A percentile compares a stretch with the other conserved stretches of the same genome.
phyloP scores from a whole-genome alignment of 257 asterid genomes.

The Scutellaria baicalensis region DNA sequence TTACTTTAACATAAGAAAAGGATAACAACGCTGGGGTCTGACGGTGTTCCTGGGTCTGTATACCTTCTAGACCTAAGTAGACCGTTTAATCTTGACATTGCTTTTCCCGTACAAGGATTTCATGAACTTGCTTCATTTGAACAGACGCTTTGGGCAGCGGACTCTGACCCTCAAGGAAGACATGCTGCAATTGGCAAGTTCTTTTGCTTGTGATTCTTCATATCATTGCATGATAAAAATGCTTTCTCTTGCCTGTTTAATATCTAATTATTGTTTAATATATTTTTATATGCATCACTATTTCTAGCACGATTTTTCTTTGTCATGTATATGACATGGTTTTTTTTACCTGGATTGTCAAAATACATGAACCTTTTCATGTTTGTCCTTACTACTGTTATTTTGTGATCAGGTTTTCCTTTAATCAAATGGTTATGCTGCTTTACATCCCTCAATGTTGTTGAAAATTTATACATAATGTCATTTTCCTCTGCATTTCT shows the following conservation, averaged over 20 bases:
- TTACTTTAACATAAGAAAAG: slow-evolving; percentile 47
- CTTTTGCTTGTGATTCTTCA: slow-evolving; percentile 5
- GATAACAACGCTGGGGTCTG: slow-evolving; percentile 80
- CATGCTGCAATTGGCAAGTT: slow-evolving; percentile 65
- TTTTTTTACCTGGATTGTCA: background rate
- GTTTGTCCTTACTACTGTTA: background rate
- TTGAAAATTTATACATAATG: background rate
- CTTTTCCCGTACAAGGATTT: slow-evolving; percentile 20
- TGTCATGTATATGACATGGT: background rate
- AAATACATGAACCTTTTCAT: background rate
- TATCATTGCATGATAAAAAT: background rate
- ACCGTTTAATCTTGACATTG: slow-evolving; percentile 38
- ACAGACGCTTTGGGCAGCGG: slow-evolving; percentile 78
- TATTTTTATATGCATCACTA: background rate
- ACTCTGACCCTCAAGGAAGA: slow-evolving; percentile 50
- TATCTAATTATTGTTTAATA: background rate
- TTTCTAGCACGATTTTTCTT: background rate
- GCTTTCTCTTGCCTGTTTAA: background rate
- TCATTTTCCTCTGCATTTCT: background rate
- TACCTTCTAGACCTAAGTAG: slow-evolving; percentile 51
- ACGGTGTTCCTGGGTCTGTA: slow-evolving; percentile 59
- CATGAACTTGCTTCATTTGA: slow-evolving; percentile 39
- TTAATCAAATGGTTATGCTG: too few relatives aligned
- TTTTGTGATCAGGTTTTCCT: too few relatives aligned
- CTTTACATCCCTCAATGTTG: background rate